Conservation (phyloP, 1,284 basidiomycete genomes). For the Fomitopsis pinicola region DNA sequence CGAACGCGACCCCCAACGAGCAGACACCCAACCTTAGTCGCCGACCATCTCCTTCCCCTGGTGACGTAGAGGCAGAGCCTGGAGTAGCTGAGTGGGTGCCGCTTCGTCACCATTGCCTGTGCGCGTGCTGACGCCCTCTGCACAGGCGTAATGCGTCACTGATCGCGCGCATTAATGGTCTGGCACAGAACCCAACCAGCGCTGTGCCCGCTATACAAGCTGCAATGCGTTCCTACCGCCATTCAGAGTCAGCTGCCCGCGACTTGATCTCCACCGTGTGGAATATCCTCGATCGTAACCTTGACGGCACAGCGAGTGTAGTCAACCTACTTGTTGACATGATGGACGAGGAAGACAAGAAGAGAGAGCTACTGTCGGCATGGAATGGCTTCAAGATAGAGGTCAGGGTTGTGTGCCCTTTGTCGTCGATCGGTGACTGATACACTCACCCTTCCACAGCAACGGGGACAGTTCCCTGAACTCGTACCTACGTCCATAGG, state of each 20-base stretch:
- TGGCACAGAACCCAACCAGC: conserved; percentile 67
- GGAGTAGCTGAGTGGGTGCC: conserved; percentile 42
- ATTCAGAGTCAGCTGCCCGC: conserved; percentile 74
- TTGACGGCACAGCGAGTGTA: conserved; percentile 75
- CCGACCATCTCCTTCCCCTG: conserved; percentile 38
- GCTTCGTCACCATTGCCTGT: not conserved
- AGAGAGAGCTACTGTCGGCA: conserved; percentile 63
- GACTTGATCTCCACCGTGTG: conserved; percentile 88
- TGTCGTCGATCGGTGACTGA: not conserved
- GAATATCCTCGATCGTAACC: conserved; percentile 76
- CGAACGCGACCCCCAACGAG: conserved; percentile 10
- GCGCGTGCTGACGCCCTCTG: conserved; percentile 4
- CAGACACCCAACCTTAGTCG: conserved; percentile 22
- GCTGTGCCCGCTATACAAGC: conserved; percentile 78
- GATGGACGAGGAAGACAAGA: conserved; percentile 86
- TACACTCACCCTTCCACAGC: conserved; percentile 37
- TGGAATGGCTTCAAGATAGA: conserved; percentile 87
- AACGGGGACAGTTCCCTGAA: conserved; percentile 82
- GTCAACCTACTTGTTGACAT: conserved; percentile 78
- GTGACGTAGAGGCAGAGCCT: conserved; percentile 48
- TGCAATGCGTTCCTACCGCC: conserved; percentile 77
- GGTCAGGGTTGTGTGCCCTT: conserved; percentile 37
- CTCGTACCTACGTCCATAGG: conserved; percentile 59
- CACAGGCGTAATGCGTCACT: conserved; percentile 68
- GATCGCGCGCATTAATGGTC: conserved; percentile 59